Base-by-base conservation (phyloP, 768 basidiomycete species). In the Termitomyces titanicus region DNA sequence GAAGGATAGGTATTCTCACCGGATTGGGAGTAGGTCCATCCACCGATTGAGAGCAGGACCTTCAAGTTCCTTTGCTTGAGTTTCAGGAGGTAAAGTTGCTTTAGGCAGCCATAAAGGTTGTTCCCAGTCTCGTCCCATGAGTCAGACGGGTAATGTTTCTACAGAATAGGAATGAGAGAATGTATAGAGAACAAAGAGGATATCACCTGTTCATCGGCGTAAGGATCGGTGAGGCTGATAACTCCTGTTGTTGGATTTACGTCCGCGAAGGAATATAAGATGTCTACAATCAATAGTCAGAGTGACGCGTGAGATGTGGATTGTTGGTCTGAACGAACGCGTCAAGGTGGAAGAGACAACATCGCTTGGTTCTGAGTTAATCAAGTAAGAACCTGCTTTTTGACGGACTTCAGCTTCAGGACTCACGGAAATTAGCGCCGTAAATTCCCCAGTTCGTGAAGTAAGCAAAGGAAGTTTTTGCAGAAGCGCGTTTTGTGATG, bases 191-290 rank as follows among this genome's bases (percentile, higher is more conserved):
- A n/a, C 17, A 13, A 13, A 39, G 8, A 20, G 13, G 18, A 5
- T 47, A 68, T 53, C 55, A 83, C 85, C 74, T 86, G 71, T 65
- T 83, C 75, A 64, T 94, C 92, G 4, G 89, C 88, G 68, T 87
- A 92, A 9, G 76, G 64, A 64, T 92, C 92, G 2, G 86, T 88
- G 18, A 92, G 75, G 13, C 67, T 70, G 60, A 91, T 86, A 17
- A 71, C 66, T 12, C 92, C 90, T 0, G 82, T 80, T 42, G 74
- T 71, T 7, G 83, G 66, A 51, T 81, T 78, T 35, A 85, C 79
- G 67, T 92, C 89, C 44, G 87, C 90, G 64, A 94, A 94, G 2
- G 89, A 79, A 61, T 92, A 92, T 17, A 90, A 71, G 62, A 92
- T 81, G 56, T 80, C 79, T 80, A 40, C n/a, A 47, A n/a, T 37